A percentile compares a stretch with the other conserved stretches of the same genome.
Conservation (phyloP, 306 rosid species). For the Ormosia semicastrata region DNA sequence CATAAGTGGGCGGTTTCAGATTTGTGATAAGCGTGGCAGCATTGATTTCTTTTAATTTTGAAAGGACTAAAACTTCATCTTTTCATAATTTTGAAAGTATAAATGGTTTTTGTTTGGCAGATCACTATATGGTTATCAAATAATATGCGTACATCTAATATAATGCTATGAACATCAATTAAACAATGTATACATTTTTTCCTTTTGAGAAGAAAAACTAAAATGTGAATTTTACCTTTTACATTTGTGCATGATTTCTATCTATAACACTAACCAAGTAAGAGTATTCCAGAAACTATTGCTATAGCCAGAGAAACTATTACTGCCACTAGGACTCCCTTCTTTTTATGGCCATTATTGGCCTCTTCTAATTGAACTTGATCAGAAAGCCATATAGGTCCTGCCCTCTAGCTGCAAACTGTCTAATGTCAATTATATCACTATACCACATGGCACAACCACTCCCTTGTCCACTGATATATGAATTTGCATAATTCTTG, state of each 20-base stretch:
- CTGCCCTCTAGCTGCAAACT: too few species aligned
- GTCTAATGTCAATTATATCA: constrained; percentile 44
- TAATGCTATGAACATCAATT: too few species aligned
- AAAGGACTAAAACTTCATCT: not conserved
- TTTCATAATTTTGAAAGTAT: too few species aligned
- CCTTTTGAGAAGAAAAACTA: too few species aligned
- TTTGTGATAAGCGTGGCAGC: not conserved
- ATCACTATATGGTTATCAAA: too few species aligned
- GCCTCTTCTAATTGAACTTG: constrained; percentile 13
- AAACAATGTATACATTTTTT: too few species aligned
- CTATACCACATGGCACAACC: constrained; percentile 75
- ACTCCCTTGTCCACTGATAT: constrained; percentile 58
- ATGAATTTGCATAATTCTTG: constrained; percentile 45
- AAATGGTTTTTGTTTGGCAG: too few species aligned
- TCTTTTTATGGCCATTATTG: constrained; percentile 27
- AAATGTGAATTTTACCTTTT: constrained; percentile 36
- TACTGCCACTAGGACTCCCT: constrained; percentile 11
- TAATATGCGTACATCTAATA: too few species aligned
- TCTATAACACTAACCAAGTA: constrained; percentile 21
- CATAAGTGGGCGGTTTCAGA: not conserved
- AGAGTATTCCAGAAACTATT: not conserved
- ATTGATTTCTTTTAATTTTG: not conserved
- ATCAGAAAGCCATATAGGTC: constrained; percentile 42
- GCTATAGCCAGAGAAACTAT: constrained; percentile 14
- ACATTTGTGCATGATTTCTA: constrained; percentile 8